phyloP scores from a whole-genome alignment of 768 basidiomycete genomes.

The Wakefieldia striispora region DNA sequence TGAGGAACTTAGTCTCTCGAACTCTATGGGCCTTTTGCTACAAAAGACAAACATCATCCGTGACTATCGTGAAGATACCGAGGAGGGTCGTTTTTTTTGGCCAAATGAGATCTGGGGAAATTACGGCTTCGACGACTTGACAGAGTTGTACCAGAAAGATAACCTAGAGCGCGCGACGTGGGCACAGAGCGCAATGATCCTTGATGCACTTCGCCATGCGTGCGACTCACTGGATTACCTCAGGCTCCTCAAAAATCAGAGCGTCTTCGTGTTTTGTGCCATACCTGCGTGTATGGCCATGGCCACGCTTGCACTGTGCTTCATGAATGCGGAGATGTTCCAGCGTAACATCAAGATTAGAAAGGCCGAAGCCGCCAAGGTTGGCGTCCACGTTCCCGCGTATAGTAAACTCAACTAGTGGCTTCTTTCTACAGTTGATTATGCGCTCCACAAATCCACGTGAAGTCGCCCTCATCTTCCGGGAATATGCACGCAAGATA shows the following conservation, averaged over 20 bases:
- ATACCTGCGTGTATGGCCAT: constrained; percentile 96
- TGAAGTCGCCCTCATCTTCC: constrained; percentile 88
- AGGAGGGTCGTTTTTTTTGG: constrained; percentile 89
- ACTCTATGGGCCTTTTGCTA: constrained; percentile 92
- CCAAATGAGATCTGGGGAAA: constrained; percentile 88
- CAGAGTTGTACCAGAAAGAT: constrained; percentile 59
- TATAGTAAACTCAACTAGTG: background rate
- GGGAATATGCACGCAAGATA: constrained; percentile 75
- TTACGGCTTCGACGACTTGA: constrained; percentile 71
- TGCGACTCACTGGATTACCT: constrained; percentile 90
- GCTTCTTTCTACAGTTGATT: constrained; percentile 60
- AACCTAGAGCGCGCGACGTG: constrained; percentile 67
- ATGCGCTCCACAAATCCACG: constrained; percentile 89
- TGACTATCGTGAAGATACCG: constrained; percentile 89
- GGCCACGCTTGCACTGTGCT: constrained; percentile 87
- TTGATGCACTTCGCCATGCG: constrained; percentile 83
- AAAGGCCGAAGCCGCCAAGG: constrained; percentile 83
- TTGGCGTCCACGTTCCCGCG: constrained; percentile 23
- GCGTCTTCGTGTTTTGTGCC: constrained; percentile 93
- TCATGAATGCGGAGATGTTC: constrained; percentile 90
- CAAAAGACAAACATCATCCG: constrained; percentile 99
- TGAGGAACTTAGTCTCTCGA: constrained; percentile 81
- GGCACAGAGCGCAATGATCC: constrained; percentile 84
- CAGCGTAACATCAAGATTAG: constrained; percentile 91
- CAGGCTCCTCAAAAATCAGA: constrained; percentile 81